Percentiles rank a stretch among this genome's conserved stretches.
These are phyloP conservation scores for Starmera amethionina DNA, from an alignment of 805 yeast genomes.

Conservation along the genomic window DNA sequence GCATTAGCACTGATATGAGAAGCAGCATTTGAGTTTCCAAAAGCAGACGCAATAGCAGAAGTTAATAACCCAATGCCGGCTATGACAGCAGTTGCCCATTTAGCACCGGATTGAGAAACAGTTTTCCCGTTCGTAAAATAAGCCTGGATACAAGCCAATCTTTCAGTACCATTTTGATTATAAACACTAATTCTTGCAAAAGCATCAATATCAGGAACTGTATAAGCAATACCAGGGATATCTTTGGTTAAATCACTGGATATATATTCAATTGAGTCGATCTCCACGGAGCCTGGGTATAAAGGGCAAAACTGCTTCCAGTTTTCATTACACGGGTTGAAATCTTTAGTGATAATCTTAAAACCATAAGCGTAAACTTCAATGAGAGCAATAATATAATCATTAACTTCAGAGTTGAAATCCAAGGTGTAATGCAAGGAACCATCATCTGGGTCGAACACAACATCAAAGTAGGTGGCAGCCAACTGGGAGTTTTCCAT, in stretches of 20 bases:
- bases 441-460: constrained; percentile 61
- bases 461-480: constrained; percentile 66
- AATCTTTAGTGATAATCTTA: constrained; percentile 41
- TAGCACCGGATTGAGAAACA: constrained; percentile 69
- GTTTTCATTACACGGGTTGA: constrained; percentile 51
- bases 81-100: constrained; percentile 90
- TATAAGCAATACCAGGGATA: constrained; percentile 80
- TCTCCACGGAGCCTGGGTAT: constrained; percentile 70
- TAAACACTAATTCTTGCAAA: constrained; percentile 46
- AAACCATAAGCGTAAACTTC: constrained; percentile 85
- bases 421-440: constrained; percentile 62
- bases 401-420: constrained; percentile 57
- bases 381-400: constrained; percentile 57
- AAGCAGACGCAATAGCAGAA: constrained; percentile 74
- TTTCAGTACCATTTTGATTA: constrained; percentile 22
- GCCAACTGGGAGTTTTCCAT: constrained; percentile 66
- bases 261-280: constrained; percentile 60
- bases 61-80: constrained; percentile 81
- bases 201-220: constrained; percentile 83
- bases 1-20: constrained; percentile 84
- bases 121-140: constrained; percentile 70
- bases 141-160: constrained; percentile 68
- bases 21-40: constrained; percentile 85
- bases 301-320: constrained; percentile 91
- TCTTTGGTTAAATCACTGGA: constrained; percentile 35